Evolutionary conservation across 805 yeast genomes (phyloP).

Genomic region (Scheffersomyces lignosus): DNA sequence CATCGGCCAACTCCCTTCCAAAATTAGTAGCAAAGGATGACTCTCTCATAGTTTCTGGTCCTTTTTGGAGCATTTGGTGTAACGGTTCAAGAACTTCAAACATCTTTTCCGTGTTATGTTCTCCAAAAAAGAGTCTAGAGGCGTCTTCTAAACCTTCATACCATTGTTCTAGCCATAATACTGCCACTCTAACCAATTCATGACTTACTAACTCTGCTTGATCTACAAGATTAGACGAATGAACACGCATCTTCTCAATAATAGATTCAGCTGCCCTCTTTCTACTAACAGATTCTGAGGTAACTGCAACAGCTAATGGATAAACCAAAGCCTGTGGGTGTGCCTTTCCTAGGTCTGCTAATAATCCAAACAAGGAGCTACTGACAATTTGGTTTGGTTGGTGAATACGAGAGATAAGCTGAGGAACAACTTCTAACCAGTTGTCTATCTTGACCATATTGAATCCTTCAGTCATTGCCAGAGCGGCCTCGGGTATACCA

Average conservation of each 20-base stretch:
- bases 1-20: constrained; percentile 90
- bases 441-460: constrained; percentile 85
- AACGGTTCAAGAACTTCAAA: constrained; percentile 85
- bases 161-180: constrained; percentile 97
- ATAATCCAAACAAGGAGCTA: constrained; percentile 70
- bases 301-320: constrained; percentile 93
- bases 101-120: constrained; percentile 93
- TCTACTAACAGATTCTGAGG: constrained; percentile 86
- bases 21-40: constrained; percentile 89
- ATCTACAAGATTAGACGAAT: constrained; percentile 79
- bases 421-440: constrained; percentile 96
- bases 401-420: constrained; percentile 92
- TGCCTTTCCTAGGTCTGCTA: constrained; percentile 87
- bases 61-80: constrained; percentile 78
- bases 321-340: constrained; percentile 97
- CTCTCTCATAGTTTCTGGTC: constrained; percentile 92
- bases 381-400: constrained; percentile 89
- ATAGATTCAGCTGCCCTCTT: constrained; percentile 90
- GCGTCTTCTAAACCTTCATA: constrained; percentile 98
- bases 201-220: constrained; percentile 94
- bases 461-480: constrained; percentile 88
- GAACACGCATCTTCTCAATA: constrained; percentile 88
- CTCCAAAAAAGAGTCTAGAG: constrained; percentile 88
- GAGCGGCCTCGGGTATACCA: constrained; percentile 87
- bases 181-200: constrained; percentile 92